Percentiles rank a stretch among this genome's conserved stretches.
phyloP scores from a whole-genome alignment of 2,329 filamentous ascomycete genomes.

The Colletotrichum theobromicola region DNA sequence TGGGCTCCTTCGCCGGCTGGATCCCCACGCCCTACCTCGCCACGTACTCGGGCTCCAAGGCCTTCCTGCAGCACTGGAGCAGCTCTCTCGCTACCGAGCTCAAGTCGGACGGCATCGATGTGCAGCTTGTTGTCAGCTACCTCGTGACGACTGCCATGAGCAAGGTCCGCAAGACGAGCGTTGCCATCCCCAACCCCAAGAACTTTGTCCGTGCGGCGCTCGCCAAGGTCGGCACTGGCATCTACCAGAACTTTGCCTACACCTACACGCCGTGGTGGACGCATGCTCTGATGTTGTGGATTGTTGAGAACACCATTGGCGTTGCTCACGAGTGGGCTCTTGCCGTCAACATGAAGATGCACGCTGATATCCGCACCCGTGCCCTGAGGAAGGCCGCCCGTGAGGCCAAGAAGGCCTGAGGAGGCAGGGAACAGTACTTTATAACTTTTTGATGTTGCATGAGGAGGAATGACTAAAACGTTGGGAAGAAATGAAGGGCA shows the following conservation, averaged over 20 bases:
- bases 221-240: slow-evolving; percentile 80
- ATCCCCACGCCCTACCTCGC: slow-evolving; percentile 90
- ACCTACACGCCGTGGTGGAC: slow-evolving; percentile 94
- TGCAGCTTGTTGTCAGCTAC: slow-evolving; percentile 92
- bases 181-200: slow-evolving; percentile 81
- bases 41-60: slow-evolving; percentile 97
- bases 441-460: not conserved
- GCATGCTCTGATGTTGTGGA: slow-evolving; percentile 88
- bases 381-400: slow-evolving; percentile 85
- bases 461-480: not conserved
- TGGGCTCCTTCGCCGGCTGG: slow-evolving; percentile 96
- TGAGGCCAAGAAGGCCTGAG: slow-evolving; percentile 70
- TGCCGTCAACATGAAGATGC: slow-evolving; percentile 68
- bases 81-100: slow-evolving; percentile 85
- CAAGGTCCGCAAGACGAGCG: slow-evolving; percentile 83
- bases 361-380: slow-evolving; percentile 80
- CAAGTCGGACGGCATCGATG: slow-evolving; percentile 78
- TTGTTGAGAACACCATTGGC: slow-evolving; percentile 66
- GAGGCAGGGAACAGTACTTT: fast-evolving
- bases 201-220: slow-evolving; percentile 82
- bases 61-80: slow-evolving; percentile 97
- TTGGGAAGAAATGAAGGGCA: fast-evolving
- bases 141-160: slow-evolving; percentile 96
- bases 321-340: slow-evolving; percentile 52
- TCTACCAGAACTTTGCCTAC: slow-evolving; percentile 78